phyloP scores from a whole-genome alignment of 805 yeast species.

The Candida michaelii region DNA sequence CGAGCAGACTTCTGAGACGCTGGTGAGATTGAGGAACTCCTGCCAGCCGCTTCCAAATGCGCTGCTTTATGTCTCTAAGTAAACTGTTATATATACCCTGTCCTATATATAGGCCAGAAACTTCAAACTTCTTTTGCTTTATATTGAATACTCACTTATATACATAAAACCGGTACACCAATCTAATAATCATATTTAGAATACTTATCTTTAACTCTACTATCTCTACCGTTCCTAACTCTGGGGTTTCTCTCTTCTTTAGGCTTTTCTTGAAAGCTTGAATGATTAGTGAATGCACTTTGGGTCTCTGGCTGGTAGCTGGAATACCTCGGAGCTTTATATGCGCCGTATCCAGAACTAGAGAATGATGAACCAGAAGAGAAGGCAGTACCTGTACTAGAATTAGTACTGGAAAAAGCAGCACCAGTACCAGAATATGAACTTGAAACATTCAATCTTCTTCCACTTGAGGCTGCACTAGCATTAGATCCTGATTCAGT shows the following conservation, averaged over 20 bases:
- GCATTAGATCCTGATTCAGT: constrained; percentile 32
- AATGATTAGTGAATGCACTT: constrained; percentile 4
- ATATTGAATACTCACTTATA: background rate
- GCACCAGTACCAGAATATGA: background rate
- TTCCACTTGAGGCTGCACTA: constrained; percentile 37
- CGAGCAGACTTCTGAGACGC: too few relatives aligned
- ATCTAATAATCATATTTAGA: constrained; percentile 8
- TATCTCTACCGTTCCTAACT: background rate
- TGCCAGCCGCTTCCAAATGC: too few relatives aligned
- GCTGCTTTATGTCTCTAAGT: too few relatives aligned
- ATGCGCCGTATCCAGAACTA: background rate
- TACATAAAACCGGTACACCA: too few relatives aligned
- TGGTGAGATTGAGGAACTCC: too few relatives aligned
- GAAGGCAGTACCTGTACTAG: background rate
- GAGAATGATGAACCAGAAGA: background rate
- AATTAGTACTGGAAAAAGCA: background rate
- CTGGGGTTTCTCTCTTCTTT: constrained; percentile 1
- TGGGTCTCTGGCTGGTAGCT: background rate
- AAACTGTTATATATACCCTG: too few relatives aligned
- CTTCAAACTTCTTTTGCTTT: background rate
- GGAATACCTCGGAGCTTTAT: background rate
- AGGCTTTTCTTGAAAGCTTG: constrained; percentile 1
- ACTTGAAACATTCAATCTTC: constrained; percentile 19
- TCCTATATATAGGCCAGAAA: too few relatives aligned
- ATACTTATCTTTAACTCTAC: constrained; percentile 5